phyloP scores from a whole-genome alignment of 164 flowering plant species.

The Aristolochia californica region DNA sequence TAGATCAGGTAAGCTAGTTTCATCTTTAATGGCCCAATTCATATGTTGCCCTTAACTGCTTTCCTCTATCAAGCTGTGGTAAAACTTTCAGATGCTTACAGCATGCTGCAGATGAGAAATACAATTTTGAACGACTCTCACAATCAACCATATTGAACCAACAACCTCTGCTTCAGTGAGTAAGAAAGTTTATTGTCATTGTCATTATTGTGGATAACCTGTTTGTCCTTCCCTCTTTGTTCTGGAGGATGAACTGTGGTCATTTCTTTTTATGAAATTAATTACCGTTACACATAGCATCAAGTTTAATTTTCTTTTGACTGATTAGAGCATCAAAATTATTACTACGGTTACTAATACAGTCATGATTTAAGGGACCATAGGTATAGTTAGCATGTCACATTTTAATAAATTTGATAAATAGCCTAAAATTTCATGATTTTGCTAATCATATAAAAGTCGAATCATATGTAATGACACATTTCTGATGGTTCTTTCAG shows the following conservation, averaged over 20 bases:
- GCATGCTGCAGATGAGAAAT: slow-evolving; percentile 99
- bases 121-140: slow-evolving; percentile 75
- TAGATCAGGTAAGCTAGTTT: slow-evolving; percentile 64
- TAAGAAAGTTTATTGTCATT: not conserved
- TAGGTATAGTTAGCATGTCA: too few relatives aligned
- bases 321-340: too few relatives aligned
- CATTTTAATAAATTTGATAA: not conserved
- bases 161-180: slow-evolving; percentile 89
- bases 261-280: too few relatives aligned
- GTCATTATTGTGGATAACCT: not conserved
- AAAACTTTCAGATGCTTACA: slow-evolving; percentile 19
- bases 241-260: not conserved
- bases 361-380: too few relatives aligned
- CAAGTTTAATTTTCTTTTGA: too few relatives aligned
- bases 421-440: not conserved
- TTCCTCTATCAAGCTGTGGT: too few relatives aligned
- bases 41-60: too few relatives aligned
- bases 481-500: slow-evolving; percentile 19
- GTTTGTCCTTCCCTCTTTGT: not conserved
- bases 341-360: too few relatives aligned
- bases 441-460: not conserved
- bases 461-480: not conserved
- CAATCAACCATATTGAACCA: slow-evolving; percentile 76
- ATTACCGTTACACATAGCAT: too few relatives aligned
- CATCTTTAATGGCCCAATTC: not conserved